Evolutionary conservation across 2,329 filamentous ascomycete genomes (phyloP), one percentile per base, ranked within the genome.

Genomic region (Aspergillus ochraceoroseus): DNA sequence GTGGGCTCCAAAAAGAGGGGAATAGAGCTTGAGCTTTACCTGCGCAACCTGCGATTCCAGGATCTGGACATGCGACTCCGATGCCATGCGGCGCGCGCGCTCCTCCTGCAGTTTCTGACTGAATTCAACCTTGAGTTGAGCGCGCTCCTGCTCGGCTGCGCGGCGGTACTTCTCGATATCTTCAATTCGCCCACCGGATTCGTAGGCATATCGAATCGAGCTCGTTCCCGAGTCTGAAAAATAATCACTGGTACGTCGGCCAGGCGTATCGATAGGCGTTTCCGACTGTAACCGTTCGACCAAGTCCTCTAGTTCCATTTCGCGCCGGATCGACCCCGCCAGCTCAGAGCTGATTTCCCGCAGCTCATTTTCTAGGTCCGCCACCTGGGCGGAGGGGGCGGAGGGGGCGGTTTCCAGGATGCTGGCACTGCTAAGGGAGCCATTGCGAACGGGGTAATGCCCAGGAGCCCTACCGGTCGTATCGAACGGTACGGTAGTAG

Each of bases 281-380:
- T 95, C 88, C n/a, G 80, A 71, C 62, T 95, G 89, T 53, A 94
- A 70, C 43, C 85, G 76, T 52, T 98, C 92, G 0, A 96, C 82
- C 32, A 96, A 74, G 63, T 98, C 92, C 65, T 98, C 92, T 20
- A 98, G 68, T 54, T 98, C 92, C 78, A 98, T 90, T 70, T 98
- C 92, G 46, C 92, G 80, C 55, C 86, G 81, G 58, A 98, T 96
- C 18, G 92, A 96, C 52, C 82, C 78, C 22, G 92, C 92, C 62
- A 98, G 73, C 73, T 98, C 92, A 45, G 82, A 78, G 70, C 87
- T 94, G 67, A 98, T 90, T 65, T 90, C 85, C 55, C 87, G 87
- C 52, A 98, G 68, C 72, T 98, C 92, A 62, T 88, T 85, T 71
- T 98, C 92, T 72, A 98, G 82, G 62, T 94, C 87, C 62, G 87